Percentiles rank a stretch among this genome's conserved stretches.
These are phyloP conservation scores for Patellifolia procumbens DNA, from an alignment of 179 eudicot genomes.

Conservation along the genomic window DNA sequence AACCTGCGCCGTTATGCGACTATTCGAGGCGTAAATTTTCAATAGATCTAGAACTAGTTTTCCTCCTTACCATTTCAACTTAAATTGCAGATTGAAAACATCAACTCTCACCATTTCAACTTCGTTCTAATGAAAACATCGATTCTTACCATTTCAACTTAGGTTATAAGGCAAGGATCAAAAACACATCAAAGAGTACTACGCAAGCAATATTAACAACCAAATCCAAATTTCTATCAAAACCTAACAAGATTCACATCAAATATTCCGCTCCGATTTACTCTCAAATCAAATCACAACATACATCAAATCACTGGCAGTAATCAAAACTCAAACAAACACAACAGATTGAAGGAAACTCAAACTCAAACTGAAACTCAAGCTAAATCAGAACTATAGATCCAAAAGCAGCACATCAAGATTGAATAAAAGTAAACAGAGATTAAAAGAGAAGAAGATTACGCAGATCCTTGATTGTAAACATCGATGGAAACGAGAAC, in stretches of 20 bases:
- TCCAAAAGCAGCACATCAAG: background rate
- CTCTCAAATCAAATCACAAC: background rate
- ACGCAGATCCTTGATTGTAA: slow-evolving; percentile 88
- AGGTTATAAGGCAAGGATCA: too few species aligned
- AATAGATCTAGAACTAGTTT: background rate
- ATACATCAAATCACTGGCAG: background rate
- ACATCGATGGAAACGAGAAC: slow-evolving; percentile 75
- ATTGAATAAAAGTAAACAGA: background rate
- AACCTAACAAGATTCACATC: background rate
- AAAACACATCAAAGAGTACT: too few species aligned
- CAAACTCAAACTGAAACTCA: background rate
- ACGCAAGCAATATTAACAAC: background rate
- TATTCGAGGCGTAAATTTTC: background rate
- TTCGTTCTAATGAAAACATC: background rate
- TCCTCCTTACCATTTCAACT: background rate
- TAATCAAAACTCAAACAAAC: background rate
- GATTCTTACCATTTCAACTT: too few species aligned
- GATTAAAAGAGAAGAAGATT: slow-evolving; percentile 18
- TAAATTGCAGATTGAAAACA: background rate
- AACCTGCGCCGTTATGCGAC: background rate
- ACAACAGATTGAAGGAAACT: background rate
- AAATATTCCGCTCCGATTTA: too few species aligned
- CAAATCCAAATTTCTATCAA: background rate
- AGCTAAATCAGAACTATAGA: slow-evolving; percentile 11
- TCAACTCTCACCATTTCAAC: background rate